A percentile compares a stretch with the other conserved stretches of the same genome.
Conservation (phyloP, 1,284 basidiomycete species). For the Heterobasidion parviporum region DNA sequence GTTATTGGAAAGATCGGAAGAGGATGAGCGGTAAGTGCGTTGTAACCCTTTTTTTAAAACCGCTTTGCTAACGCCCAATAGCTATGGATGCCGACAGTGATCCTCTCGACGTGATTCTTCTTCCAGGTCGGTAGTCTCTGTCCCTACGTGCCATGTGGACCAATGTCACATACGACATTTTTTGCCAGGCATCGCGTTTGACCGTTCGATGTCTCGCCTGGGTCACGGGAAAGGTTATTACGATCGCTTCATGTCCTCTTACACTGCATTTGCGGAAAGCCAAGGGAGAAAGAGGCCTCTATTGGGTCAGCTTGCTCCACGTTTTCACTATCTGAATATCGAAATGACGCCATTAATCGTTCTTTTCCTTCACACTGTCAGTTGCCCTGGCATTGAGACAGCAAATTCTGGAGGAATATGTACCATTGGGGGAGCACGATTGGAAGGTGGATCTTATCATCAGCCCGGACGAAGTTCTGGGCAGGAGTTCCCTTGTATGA, state of each 20-base stretch:
- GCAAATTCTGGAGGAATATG: constrained; percentile 47
- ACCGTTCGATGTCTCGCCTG: constrained; percentile 56
- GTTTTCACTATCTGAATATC: neutral
- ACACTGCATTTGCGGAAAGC: constrained; percentile 25
- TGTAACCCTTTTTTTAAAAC: constrained; percentile 1
- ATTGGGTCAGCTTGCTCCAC: constrained; percentile 34
- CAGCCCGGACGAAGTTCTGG: neutral
- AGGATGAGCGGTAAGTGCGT: constrained; percentile 42
- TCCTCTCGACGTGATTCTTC: constrained; percentile 54
- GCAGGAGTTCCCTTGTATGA: neutral
- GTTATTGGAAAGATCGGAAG: constrained; percentile 30
- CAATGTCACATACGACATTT: neutral
- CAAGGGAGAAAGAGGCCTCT: constrained; percentile 33
- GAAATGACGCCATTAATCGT: constrained; percentile 9
- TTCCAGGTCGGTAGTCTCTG: constrained; percentile 43
- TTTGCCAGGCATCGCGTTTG: constrained; percentile 63
- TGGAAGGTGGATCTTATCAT: constrained; percentile 35
- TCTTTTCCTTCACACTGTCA: constrained; percentile 17
- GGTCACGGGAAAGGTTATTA: constrained; percentile 81
- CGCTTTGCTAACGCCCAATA: constrained; percentile 15
- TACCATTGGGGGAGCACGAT: constrained; percentile 55
- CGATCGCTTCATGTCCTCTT: constrained; percentile 59
- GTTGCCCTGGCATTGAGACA: constrained; percentile 60
- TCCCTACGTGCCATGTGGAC: neutral
- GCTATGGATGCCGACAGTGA: constrained; percentile 34